These are phyloP conservation scores for Myxozyma sirexii DNA, from an alignment of 805 yeast species.

Conservation along the genomic window DNA sequence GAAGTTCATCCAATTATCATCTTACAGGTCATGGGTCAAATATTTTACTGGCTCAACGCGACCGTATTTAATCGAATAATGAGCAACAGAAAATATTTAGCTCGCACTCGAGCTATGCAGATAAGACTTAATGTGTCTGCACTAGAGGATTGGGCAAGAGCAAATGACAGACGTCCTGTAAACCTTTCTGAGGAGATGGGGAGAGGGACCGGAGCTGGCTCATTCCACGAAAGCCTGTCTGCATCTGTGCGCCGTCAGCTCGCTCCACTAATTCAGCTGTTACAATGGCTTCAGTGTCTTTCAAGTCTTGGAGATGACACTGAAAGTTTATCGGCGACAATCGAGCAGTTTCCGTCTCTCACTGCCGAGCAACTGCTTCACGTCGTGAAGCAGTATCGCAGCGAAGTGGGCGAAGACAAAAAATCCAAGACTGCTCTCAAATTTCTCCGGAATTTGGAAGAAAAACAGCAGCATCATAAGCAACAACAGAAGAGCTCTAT, in stretches of 20 bases:
- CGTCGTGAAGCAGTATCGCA: constrained; percentile 72
- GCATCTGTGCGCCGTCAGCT: constrained; percentile 68
- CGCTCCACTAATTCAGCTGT: constrained; percentile 71
- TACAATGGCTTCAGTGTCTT: constrained; percentile 90
- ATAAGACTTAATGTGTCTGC: constrained; percentile 82
- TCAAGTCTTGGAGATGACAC: constrained; percentile 62
- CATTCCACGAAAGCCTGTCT: constrained; percentile 33
- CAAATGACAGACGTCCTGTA: constrained; percentile 57
- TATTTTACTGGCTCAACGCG: constrained; percentile 75
- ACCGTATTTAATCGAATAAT: constrained; percentile 73
- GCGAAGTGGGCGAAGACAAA: constrained; percentile 78
- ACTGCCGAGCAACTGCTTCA: constrained; percentile 72
- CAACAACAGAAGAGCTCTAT: constrained; percentile 3
- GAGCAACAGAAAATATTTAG: constrained; percentile 65
- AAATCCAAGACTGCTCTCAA: constrained; percentile 57
- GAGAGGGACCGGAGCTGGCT: constrained; percentile 23
- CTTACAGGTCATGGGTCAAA: constrained; percentile 75
- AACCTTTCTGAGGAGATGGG: constrained; percentile 33
- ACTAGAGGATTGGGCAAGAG: constrained; percentile 90
- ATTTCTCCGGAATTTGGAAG: constrained; percentile 46
- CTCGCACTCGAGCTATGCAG: constrained; percentile 86
- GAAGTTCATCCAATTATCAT: constrained; percentile 76
- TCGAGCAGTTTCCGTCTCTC: constrained; percentile 64
- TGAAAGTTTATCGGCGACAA: constrained; percentile 45
- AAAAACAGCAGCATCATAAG: constrained; percentile 10